Percentiles rank a stretch among this genome's conserved stretches.
phyloP scores from a whole-genome alignment of 1,284 basidiomycete species.

The Volvariella volvacea region DNA sequence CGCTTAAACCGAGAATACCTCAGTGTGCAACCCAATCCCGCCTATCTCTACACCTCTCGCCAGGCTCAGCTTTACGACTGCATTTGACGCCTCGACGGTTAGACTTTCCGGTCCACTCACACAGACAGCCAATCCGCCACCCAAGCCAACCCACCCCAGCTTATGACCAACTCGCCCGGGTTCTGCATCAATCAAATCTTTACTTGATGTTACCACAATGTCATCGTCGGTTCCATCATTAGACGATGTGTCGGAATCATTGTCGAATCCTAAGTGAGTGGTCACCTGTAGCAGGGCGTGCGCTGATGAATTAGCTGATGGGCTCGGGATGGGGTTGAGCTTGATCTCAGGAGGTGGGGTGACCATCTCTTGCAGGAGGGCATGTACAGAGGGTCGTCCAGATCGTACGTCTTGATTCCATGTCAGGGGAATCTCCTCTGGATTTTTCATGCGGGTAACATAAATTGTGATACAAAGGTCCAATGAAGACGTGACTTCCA shows the following conservation, averaged over 20 bases:
- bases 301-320: too few species aligned
- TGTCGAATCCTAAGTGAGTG: slow-evolving; percentile 9
- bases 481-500: slow-evolving; percentile 35
- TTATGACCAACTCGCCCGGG: neutral
- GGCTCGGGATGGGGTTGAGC: too few species aligned
- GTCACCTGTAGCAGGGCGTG: slow-evolving; percentile 10
- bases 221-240: slow-evolving; percentile 1
- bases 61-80: slow-evolving; percentile 47
- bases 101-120: slow-evolving; percentile 61
- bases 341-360: slow-evolving; percentile 13
- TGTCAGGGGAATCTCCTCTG: slow-evolving; percentile 52
- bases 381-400: slow-evolving; percentile 35
- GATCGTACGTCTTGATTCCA: slow-evolving; percentile 52
- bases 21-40: slow-evolving; percentile 56
- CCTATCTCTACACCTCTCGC: slow-evolving; percentile 36
- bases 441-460: slow-evolving; percentile 66
- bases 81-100: slow-evolving; percentile 57
- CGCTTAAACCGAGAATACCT: slow-evolving; percentile 52
- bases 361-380: slow-evolving; percentile 26
- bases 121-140: slow-evolving; percentile 58
- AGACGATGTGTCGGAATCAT: slow-evolving; percentile 3
- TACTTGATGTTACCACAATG: neutral
- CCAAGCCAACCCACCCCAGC: slow-evolving; percentile 25
- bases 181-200: neutral
- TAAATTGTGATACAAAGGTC: slow-evolving; percentile 60